Evolutionary conservation across 1,284 basidiomycete genomes (phyloP).

Genomic region (Papiliotrema flavescens): DNA sequence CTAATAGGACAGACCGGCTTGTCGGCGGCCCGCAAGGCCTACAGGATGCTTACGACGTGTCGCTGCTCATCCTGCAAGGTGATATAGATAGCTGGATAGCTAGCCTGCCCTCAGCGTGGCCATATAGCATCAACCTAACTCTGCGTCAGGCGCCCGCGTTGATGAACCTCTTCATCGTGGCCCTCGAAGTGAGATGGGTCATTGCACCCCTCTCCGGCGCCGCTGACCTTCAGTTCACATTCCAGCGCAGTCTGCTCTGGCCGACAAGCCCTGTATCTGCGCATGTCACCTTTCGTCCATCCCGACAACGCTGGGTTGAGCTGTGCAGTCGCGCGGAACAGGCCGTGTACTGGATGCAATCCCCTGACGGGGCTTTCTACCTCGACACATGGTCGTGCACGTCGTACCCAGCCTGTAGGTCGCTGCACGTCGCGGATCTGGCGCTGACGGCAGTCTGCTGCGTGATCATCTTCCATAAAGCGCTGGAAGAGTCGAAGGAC

Average conservation of each 20-base stretch:
- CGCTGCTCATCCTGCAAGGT: slow-evolving; percentile 8
- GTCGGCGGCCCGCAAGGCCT: slow-evolving; percentile 6
- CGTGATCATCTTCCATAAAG: slow-evolving; percentile 1
- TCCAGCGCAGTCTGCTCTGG: slow-evolving; percentile 14
- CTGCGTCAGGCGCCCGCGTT: slow-evolving; percentile 10
- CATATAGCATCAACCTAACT: slow-evolving; percentile 6
- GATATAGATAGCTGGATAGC: slow-evolving; percentile 17
- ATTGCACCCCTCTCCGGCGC: neutral
- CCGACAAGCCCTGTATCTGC: slow-evolving; percentile 10
- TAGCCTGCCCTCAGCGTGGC: slow-evolving; percentile 13
- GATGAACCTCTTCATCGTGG: slow-evolving; percentile 15
- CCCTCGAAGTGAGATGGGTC: slow-evolving; percentile 10
- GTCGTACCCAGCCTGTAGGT: slow-evolving; percentile 14
- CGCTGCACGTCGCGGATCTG: neutral
- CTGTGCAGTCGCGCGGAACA: slow-evolving; percentile 9
- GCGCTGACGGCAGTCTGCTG: neutral
- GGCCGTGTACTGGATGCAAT: slow-evolving; percentile 33
- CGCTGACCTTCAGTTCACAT: slow-evolving; percentile 10
- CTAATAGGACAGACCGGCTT: slow-evolving; percentile 2
- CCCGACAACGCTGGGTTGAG: slow-evolving; percentile 5
- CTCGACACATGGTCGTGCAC: slow-evolving; percentile 16
- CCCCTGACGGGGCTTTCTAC: slow-evolving; percentile 12
- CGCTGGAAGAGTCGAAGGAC: slow-evolving; percentile 2
- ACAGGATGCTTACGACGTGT: slow-evolving; percentile 10
- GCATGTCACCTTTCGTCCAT: slow-evolving; percentile 17